Evolutionary conservation across 352 stramenopile genomes (phyloP).

Genomic region (Globisporangium recalcitrans): DNA sequence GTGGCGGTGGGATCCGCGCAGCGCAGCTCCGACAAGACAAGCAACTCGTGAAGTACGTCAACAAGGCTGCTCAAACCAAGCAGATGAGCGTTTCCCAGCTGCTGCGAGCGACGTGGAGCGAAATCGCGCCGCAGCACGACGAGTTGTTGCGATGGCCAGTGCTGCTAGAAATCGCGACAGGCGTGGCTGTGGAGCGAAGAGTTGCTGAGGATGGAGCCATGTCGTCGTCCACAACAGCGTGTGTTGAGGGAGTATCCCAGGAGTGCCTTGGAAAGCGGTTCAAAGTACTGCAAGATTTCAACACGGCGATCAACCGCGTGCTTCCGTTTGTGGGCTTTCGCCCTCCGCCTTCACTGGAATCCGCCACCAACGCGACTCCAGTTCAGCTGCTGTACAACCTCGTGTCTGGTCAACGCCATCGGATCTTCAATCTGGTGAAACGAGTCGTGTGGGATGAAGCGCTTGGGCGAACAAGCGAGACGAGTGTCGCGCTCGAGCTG

Average conservation of each 20-base stretch:
- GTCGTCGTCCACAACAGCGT: neutral
- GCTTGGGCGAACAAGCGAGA: conserved; percentile 42
- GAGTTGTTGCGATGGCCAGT: conserved; percentile 69
- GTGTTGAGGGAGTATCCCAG: conserved; percentile 16
- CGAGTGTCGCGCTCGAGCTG: conserved; percentile 51
- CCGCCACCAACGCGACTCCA: neutral
- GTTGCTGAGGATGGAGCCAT: neutral
- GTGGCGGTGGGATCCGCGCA: conserved; percentile 12
- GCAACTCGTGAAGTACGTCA: conserved; percentile 73
- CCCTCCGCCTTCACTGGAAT: conserved; percentile 5
- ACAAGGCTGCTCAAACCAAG: conserved; percentile 48
- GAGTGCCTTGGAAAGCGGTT: conserved; percentile 56
- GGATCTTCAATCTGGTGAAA: conserved; percentile 77
- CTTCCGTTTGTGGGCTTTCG: conserved; percentile 49
- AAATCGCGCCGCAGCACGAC: conserved; percentile 51
- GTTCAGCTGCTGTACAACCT: conserved; percentile 23
- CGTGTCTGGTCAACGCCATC: conserved; percentile 39
- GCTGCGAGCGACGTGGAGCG: conserved; percentile 48
- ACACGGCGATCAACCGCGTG: conserved; percentile 48
- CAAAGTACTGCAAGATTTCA: conserved; percentile 74
- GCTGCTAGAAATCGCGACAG: conserved; percentile 53
- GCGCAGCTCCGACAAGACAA: conserved; percentile 41
- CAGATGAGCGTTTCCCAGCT: conserved; percentile 44
- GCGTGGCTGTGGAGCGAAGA: neutral
- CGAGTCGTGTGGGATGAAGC: conserved; percentile 65